These are phyloP conservation scores for Vitis rupestris DNA, from an alignment of 164 flowering plant genomes.

Conservation along the genomic window DNA sequence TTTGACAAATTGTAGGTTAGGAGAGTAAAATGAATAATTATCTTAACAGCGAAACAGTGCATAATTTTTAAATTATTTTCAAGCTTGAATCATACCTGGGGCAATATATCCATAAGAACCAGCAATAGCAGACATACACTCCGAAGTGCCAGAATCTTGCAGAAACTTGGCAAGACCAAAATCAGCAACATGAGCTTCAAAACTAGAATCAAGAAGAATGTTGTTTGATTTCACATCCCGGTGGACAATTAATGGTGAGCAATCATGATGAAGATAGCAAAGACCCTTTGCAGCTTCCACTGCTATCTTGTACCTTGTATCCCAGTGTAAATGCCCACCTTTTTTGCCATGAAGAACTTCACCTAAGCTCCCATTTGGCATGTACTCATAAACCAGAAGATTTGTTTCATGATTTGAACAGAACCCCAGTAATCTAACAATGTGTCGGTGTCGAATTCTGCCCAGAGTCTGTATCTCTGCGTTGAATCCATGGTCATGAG, in stretches of 20 bases:
- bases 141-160: conserved; percentile 96
- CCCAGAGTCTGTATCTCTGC: conserved; percentile 98
- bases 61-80: too few relatives aligned
- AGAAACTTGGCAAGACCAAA: conserved; percentile 97
- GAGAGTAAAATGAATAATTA: too few relatives aligned
- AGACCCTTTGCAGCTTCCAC: conserved; percentile 94
- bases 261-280: conserved; percentile 97
- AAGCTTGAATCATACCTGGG: conserved; percentile 57
- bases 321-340: conserved; percentile 97
- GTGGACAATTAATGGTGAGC: conserved; percentile 90
- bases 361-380: conserved; percentile 97
- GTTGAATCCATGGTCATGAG: conserved; percentile 95
- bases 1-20: too few relatives aligned
- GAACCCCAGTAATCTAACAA: conserved; percentile 86
- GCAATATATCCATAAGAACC: conserved; percentile 98
- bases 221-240: conserved; percentile 97
- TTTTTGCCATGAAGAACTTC: conserved; percentile 97
- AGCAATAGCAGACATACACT: conserved; percentile 99
- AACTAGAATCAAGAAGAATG: conserved; percentile 79
- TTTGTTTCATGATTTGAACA: conserved; percentile 96
- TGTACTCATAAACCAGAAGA: conserved; percentile 92
- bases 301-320: conserved; percentile 91
- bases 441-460: conserved; percentile 91
- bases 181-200: conserved; percentile 99
- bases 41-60: too few relatives aligned